These are phyloP conservation scores for Marasmius fiardii DNA, from an alignment of 1,284 basidiomycete genomes.

Conservation along the genomic window DNA sequence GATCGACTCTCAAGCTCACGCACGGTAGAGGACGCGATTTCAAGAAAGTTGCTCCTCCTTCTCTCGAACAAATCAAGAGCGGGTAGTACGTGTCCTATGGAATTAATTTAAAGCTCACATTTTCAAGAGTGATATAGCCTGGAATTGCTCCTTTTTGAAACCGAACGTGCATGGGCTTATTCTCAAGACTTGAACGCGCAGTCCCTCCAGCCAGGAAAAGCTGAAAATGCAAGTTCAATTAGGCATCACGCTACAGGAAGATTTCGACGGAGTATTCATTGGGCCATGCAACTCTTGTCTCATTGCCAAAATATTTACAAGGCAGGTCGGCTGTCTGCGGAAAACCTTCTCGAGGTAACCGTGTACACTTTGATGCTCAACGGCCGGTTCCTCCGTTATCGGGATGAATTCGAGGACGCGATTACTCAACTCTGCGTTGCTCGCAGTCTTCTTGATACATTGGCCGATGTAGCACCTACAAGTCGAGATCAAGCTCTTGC, in stretches of 20 bases:
- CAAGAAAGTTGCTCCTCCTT: constrained; percentile 73
- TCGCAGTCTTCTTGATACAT: constrained; percentile 69
- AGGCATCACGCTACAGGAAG: constrained; percentile 78
- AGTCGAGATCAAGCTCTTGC: constrained; percentile 91
- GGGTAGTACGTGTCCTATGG: constrained; percentile 63
- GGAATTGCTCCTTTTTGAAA: constrained; percentile 82
- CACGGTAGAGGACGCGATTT: constrained; percentile 89
- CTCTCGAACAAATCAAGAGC: constrained; percentile 64
- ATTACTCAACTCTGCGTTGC: constrained; percentile 78
- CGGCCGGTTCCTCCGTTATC: constrained; percentile 70
- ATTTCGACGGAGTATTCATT: constrained; percentile 83
- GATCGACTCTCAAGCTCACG: constrained; percentile 80
- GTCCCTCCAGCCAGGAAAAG: constrained; percentile 50
- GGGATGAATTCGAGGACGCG: constrained; percentile 78
- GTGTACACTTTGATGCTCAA: constrained; percentile 72
- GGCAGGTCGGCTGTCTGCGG: constrained; percentile 49
- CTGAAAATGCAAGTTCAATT: constrained; percentile 49
- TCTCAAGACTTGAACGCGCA: constrained; percentile 75
- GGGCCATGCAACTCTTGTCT: constrained; percentile 76
- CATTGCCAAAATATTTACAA: constrained; percentile 67
- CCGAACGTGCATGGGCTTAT: constrained; percentile 91
- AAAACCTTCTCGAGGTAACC: constrained; percentile 57
- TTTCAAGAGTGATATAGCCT: constrained; percentile 45
- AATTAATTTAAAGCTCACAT: not conserved
- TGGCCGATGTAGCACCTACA: constrained; percentile 68